A percentile compares a stretch with the other conserved stretches of the same genome.
These are phyloP conservation scores for Kewa caespitosa DNA, from an alignment of 179 eudicot species.

Conservation along the genomic window DNA sequence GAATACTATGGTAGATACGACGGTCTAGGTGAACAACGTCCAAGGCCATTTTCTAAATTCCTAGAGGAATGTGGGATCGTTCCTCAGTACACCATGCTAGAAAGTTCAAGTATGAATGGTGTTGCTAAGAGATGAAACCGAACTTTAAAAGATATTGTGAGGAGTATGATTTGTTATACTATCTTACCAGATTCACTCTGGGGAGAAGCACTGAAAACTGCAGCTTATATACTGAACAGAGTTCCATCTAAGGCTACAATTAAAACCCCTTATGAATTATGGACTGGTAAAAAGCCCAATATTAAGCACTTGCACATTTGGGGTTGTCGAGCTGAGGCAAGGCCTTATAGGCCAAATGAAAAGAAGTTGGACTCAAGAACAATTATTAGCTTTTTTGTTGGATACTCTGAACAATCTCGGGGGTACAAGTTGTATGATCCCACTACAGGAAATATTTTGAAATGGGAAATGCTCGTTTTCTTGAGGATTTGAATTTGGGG, in stretches of 20 bases:
- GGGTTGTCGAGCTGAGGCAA: background rate
- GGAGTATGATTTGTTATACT: background rate
- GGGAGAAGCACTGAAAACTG: background rate
- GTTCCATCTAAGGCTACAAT: constrained; percentile 2
- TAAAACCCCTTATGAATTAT: background rate
- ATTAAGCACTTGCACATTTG: too few species aligned
- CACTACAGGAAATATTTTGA: background rate
- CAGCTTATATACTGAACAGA: background rate
- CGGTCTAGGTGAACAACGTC: too few species aligned
- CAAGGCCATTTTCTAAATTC: too few species aligned
- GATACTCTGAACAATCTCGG: background rate
- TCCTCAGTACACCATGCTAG: background rate
- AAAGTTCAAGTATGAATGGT: constrained; percentile 5
- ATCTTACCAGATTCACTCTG: background rate
- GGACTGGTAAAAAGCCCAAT: background rate
- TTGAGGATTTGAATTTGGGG: background rate
- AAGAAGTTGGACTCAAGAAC: background rate
- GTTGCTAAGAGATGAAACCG: background rate
- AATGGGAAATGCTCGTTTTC: background rate
- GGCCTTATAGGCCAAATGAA: background rate
- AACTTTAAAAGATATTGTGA: background rate
- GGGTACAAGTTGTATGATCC: background rate
- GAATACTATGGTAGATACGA: too few species aligned
- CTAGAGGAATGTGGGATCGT: too few species aligned
- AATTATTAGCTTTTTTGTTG: background rate